Evolutionary conservation across 306 rosid genomes (phyloP).

Genomic region (Argentina anserina): DNA sequence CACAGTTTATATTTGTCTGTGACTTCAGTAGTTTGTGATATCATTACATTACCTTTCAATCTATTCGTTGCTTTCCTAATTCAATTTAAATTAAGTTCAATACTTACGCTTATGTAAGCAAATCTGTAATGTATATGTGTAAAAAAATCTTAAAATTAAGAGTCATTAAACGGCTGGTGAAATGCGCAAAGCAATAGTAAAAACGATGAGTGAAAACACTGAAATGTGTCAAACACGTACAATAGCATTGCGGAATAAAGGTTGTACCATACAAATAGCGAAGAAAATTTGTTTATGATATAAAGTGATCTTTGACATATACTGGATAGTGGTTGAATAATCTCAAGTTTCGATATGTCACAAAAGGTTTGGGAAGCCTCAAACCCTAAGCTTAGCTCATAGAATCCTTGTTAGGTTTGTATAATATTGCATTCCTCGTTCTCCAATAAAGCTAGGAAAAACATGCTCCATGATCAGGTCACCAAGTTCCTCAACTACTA

Average conservation of each 20-base stretch:
- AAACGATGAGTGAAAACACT: no score
- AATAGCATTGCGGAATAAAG: not conserved
- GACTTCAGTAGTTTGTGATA: no score
- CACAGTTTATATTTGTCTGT: no score
- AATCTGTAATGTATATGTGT: no score
- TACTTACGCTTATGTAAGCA: no score
- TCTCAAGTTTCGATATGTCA: not conserved
- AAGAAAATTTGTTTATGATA: not conserved
- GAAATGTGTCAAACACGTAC: no score
- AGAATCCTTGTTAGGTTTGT: not conserved
- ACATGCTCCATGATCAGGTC: slow-evolving; percentile 14
- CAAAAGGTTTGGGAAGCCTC: not conserved
- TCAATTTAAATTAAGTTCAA: no score
- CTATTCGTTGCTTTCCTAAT: no score
- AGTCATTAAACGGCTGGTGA: no score
- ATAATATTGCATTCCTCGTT: not conserved
- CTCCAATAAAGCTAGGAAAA: slow-evolving; percentile 13
- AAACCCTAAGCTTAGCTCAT: not conserved
- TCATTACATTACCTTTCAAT: no score
- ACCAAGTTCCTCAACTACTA: not conserved
- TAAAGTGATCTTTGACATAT: not conserved
- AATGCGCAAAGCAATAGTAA: no score
- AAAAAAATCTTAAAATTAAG: no score
- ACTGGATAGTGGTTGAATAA: not conserved
- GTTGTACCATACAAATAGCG: not conserved